A percentile compares a stretch with the other conserved stretches of the same genome.
These are phyloP conservation scores for Plantago rigida DNA, from an alignment of 305 asterid genomes.

Conservation along the genomic window DNA sequence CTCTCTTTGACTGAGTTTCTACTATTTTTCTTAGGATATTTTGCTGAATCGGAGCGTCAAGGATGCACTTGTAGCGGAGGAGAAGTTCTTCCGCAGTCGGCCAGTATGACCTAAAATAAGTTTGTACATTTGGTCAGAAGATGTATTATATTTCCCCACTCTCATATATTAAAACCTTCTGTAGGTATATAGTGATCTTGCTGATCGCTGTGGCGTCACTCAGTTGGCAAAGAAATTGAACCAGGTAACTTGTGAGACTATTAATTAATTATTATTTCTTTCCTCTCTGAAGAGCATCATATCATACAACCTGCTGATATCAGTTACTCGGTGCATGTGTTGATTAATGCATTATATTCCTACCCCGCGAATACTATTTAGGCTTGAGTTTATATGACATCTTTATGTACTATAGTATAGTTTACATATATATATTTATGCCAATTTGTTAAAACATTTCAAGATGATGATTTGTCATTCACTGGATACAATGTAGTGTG, in stretches of 20 bases:
- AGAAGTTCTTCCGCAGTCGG: conserved; percentile 80
- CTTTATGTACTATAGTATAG: background rate
- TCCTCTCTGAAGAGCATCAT: background rate
- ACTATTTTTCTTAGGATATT: conserved; percentile 49
- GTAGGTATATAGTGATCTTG: conserved; percentile 77
- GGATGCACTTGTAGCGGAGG: conserved; percentile 91
- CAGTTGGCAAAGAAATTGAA: conserved; percentile 96
- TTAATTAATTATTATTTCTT: conserved; percentile 1
- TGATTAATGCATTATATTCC: too few relatives aligned
- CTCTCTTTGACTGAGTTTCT: background rate
- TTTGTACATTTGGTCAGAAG: conserved; percentile 21
- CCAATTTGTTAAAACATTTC: too few relatives aligned
- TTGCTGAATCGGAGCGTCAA: conserved; percentile 60
- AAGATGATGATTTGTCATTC: too few relatives aligned
- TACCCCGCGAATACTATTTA: too few relatives aligned
- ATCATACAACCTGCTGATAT: background rate
- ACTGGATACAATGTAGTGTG: too few relatives aligned
- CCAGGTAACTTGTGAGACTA: conserved; percentile 47
- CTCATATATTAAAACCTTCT: conserved; percentile 22
- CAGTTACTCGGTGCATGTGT: too few relatives aligned
- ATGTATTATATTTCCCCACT: background rate
- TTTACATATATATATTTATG: too few relatives aligned
- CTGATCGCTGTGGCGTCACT: conserved; percentile 81
- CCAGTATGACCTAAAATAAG: conserved; percentile 48
- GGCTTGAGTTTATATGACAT: conserved; percentile 4